Evolutionary conservation across 768 basidiomycete species (phyloP), one percentile per base, ranked within the genome.

Genomic region (Xerocomus potaroensis): DNA sequence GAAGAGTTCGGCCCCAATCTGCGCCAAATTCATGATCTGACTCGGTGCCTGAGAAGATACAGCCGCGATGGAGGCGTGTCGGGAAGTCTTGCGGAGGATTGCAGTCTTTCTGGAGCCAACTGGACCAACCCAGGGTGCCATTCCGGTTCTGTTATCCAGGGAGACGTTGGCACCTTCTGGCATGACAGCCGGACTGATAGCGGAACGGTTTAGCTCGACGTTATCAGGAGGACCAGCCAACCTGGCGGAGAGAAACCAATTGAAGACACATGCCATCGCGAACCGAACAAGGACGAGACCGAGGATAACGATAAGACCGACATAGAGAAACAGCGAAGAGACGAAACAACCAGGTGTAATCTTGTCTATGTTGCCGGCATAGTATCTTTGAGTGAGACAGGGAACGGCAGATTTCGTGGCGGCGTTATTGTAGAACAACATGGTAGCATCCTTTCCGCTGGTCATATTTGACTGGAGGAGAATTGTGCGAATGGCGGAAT

Each of bases 301-400:
- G 45, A 98, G 80, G 61, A 99, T 93, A 70, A 98, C 83, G 65
- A 91, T 79, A 47, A 99, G 78, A 47, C 91, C 90, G 22, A 83
- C 71, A 64, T 96, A 99, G 42, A 98, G 83, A 64, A 98, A 81
- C 22, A 98, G 73, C 37, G 81, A 77, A 26, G 92, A 86, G 31
- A 92, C 81, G 67, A 97, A 94, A 68, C 96, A 99, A 8, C 95
- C 95, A 6, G 96, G 91, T 0, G 93, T 85, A 61, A 96, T 75
- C 69, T 97, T 96, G 73, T 97, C 96, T 53, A 99, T 97, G 63
- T 88, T 87, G 18, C 96, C 96, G 0, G 93, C 94, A 41, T 80
- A 80, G 66, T 96, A 99, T 11, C 96, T 82, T 58, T 90, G 71
- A 43, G 76, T 74, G 43, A 99, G 74, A 66, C 96, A 99, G 9